Percentiles rank a stretch among this genome's conserved stretches.
phyloP scores from a whole-genome alignment of 257 asterid species.

The Rehmannia glutinosa region DNA sequence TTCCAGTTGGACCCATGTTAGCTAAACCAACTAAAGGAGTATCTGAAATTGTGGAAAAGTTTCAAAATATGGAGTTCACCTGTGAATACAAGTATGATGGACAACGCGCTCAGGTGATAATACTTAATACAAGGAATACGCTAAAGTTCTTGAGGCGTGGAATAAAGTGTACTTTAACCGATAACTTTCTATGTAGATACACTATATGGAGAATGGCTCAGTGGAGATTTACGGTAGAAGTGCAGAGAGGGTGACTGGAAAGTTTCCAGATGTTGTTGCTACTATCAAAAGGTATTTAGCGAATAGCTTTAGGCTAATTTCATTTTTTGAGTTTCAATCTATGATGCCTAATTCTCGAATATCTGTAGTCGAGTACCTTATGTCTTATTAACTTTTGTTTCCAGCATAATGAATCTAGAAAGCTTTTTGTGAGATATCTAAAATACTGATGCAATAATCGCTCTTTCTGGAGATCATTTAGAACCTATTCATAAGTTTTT shows the following conservation, averaged over 20 bases:
- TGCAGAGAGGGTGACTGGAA: constrained; percentile 90
- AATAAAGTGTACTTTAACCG: not conserved
- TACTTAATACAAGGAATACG: constrained; percentile 9
- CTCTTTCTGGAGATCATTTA: not conserved
- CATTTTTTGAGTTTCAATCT: constrained; percentile 5
- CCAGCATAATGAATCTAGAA: not conserved
- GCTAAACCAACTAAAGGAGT: constrained; percentile 98
- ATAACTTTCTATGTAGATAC: constrained; percentile 52
- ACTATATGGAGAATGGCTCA: constrained; percentile 75
- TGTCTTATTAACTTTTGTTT: constrained; percentile 1
- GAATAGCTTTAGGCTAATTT: constrained; percentile 1
- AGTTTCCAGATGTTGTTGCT: constrained; percentile 88
- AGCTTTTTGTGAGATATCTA: not conserved
- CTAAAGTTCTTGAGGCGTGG: not conserved
- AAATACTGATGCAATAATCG: not conserved
- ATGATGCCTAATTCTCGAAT: not conserved
- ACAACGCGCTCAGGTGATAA: constrained; percentile 92
- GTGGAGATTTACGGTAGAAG: constrained; percentile 98
- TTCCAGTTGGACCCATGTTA: constrained; percentile 96
- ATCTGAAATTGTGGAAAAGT: constrained; percentile 89
- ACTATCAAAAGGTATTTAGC: constrained; percentile 63
- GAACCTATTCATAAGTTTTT: not conserved
- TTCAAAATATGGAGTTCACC: constrained; percentile 83
- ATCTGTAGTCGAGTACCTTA: not conserved
- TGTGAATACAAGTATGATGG: constrained; percentile 99